Conservation (phyloP, 176 grass and related monocot genomes). For the Rhynchospora tenuis region DNA sequence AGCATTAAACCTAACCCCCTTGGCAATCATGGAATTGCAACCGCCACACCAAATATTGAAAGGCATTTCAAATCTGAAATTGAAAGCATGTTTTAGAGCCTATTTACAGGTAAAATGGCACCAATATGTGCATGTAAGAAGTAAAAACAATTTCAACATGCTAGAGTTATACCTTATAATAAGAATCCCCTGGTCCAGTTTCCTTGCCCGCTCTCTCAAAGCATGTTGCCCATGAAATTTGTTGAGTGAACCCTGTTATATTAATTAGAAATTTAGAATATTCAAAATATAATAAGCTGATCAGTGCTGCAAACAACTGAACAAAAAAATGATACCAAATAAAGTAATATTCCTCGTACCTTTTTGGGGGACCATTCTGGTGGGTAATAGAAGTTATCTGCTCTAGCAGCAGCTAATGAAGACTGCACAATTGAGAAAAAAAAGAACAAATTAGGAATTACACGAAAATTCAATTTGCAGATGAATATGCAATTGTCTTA, state of each 20-base stretch:
- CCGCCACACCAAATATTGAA: conserved; percentile 98
- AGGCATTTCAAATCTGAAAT: conserved; percentile 87
- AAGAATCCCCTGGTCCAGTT: conserved; percentile 90
- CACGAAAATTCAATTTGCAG: background rate
- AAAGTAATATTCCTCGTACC: conserved; percentile 25
- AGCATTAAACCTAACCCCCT: conserved; percentile 98
- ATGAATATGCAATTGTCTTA: background rate
- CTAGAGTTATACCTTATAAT: conserved; percentile 68
- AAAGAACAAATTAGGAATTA: conserved; percentile 14
- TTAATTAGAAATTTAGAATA: background rate
- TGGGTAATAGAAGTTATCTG: conserved; percentile 97
- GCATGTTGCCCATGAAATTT: conserved; percentile 95
- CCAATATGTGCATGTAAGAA: background rate
- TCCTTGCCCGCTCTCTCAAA: conserved; percentile 78
- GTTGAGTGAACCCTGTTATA: conserved; percentile 74
- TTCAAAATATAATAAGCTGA: conserved; percentile 4
- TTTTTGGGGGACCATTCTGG: conserved; percentile 98
- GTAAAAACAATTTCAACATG: background rate
- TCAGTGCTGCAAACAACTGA: background rate
- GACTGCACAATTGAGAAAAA: conserved; percentile 45
- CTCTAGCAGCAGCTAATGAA: conserved; percentile 74
- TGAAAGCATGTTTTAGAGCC: background rate
- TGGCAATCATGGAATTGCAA: conserved; percentile 98
- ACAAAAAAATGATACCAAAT: background rate
- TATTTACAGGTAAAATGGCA: background rate